Base-by-base conservation (phyloP, 352 stramenopile species). In the Globisporangium echinulatum region DNA sequence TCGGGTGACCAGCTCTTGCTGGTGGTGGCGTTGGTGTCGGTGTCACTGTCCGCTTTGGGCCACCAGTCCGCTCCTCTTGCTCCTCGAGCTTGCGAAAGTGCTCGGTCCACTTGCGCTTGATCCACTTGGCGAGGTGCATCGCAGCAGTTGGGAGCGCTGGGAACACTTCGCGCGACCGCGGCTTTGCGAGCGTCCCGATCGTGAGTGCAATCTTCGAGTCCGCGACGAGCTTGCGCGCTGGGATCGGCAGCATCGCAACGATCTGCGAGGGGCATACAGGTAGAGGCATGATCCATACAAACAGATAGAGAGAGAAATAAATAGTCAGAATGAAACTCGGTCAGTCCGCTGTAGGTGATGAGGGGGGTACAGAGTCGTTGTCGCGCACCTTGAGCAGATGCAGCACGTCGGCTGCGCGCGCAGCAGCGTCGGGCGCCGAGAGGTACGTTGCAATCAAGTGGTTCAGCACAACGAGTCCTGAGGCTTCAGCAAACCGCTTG, bases 201-300 rank as follows among this genome's bases (percentile, higher is more conserved):
- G 79, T 87, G 49, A 77, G 80, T 10, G 80, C 83, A 60, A 92
- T 85, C 14, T 64, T 72, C 4, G 79, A 78, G 36, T 82, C 64
- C 44, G 84, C 71, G 48, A 90, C 74, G 58, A 88, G 70, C 15
- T 72, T 55, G 55, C 75, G 59, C 8, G 64, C 69, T 7, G 83
- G 83, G 17, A 70, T 75, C 43, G 83, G 81, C n/a, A 92, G 58
- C 80, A 92, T 90, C 9, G 80, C 80, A 9, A 90, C 56, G 17
- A 92, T 64, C 64, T 90, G 75, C 25, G 25, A 33, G 25, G 25
- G 25, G 3, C 2, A 33, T 33, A 3, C 25, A 33, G 2, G 25
- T 33, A 33, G 25, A 33, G 1, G 3, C 25, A 33, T 33, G 25
- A 33, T 72, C 46, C 10, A 74, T 33, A 5, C 10, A 19, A 8